Evolutionary conservation across 228 moss, liverwort and hornwort genomes (phyloP).

Genomic region (Sphagnum magellanicum): DNA sequence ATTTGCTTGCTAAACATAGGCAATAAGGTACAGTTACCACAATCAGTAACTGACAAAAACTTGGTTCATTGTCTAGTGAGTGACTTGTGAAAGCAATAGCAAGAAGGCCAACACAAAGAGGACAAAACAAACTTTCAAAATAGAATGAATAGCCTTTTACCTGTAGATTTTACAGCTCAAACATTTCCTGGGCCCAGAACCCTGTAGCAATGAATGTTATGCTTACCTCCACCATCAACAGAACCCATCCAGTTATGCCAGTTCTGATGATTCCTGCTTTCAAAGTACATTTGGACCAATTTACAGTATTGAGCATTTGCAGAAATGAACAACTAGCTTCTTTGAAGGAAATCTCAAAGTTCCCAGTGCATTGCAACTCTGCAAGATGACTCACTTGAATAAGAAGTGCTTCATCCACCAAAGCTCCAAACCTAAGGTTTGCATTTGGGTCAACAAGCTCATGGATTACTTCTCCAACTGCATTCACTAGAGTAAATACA

Average conservation of each 20-base stretch:
- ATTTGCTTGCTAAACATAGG: constrained; percentile 53
- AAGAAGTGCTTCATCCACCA: constrained; percentile 91
- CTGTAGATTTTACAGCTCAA: constrained; percentile 69
- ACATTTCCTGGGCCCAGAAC: constrained; percentile 79
- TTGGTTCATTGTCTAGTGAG: not conserved
- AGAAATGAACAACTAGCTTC: not conserved
- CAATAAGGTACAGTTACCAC: not conserved
- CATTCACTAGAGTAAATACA: not conserved
- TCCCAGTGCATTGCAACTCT: too few relatives aligned
- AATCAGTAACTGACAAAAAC: not conserved
- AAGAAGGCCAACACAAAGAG: not conserved
- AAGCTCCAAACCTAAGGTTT: constrained; percentile 92
- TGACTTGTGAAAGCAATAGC: not conserved
- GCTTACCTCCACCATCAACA: constrained; percentile 56
- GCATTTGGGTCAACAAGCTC: constrained; percentile 98
- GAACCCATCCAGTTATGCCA: too few relatives aligned
- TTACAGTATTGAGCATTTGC: constrained; percentile 9
- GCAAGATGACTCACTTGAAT: constrained; percentile 54
- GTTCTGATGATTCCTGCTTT: too few relatives aligned
- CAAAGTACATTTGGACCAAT: too few relatives aligned
- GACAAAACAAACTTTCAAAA: not conserved
- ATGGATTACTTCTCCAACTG: constrained; percentile 90
- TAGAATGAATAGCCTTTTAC: constrained; percentile 20
- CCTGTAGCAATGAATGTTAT: constrained; percentile 97
- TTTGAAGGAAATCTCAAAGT: not conserved